These are phyloP conservation scores for Rhodomyrtus psidioides DNA, from an alignment of 441 rosid species.

Conservation along the genomic window DNA sequence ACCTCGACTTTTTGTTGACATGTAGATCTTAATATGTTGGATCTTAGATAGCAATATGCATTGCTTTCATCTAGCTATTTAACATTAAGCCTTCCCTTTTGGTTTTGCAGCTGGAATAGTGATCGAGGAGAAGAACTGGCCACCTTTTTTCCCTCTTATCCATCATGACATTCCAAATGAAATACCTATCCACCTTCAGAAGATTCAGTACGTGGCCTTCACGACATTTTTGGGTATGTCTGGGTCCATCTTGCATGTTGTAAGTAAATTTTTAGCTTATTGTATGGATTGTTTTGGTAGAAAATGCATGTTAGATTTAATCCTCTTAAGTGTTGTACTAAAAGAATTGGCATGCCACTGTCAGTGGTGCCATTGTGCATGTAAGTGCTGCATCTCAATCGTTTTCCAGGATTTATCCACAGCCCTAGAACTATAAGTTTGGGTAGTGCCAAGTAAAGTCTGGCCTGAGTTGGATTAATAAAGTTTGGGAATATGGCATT, in stretches of 20 bases:
- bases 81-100: not conserved
- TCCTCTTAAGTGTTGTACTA: not conserved
- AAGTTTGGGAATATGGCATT: not conserved
- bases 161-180: slow-evolving; percentile 94
- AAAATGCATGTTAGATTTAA: not conserved
- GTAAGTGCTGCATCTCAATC: not conserved
- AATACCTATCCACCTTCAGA: slow-evolving; percentile 93
- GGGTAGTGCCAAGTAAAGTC: not conserved
- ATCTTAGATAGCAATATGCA: not conserved
- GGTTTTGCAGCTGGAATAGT: slow-evolving; percentile 81
- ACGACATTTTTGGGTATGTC: slow-evolving; percentile 81
- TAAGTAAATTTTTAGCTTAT: not conserved
- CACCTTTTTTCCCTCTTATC: slow-evolving; percentile 80
- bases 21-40: not conserved
- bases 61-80: not conserved
- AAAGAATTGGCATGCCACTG: not conserved
- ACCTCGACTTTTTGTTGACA: not conserved
- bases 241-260: not conserved
- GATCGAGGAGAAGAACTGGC: slow-evolving; percentile 95
- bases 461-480: not conserved
- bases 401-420: not conserved
- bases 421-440: not conserved
- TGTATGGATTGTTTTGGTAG: not conserved
- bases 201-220: slow-evolving; percentile 85
- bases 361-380: not conserved